Base-by-base conservation (phyloP, 2,329 filamentous ascomycete genomes). In the Trichoderma breve region DNA sequence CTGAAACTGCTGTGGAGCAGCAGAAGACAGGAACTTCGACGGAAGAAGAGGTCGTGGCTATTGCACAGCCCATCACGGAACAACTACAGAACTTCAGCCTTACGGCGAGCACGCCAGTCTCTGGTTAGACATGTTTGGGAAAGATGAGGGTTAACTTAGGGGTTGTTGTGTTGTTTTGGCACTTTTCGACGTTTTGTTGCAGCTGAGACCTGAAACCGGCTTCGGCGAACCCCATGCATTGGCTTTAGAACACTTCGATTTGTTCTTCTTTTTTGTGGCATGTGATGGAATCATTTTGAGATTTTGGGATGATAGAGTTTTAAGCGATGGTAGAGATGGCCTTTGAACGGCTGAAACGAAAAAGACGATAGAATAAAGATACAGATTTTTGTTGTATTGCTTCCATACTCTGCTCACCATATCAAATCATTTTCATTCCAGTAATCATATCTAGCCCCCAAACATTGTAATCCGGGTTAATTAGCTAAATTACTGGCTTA, bases 1-100 rank as follows among this genome's bases (percentile, higher is more conserved):
- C 74, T 24, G 79, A 80, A 21, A 68, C 77, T 7, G 76, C 72
- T 63, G 72, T 73, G 57, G 75, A 76, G 53, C 67, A 32, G 62
- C 66, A 58, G 32, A 70, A 64, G 51, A 39, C 8, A 2, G 68
- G 11, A 7, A 21, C 32, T 4, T 39, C 68, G 60, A n/a, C 58
- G 21, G n/a, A 60, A 18, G 72, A 73, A 24, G 68, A 71, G 32
- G 21, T 34, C 12, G 32, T 57, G 26, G 34, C n/a, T 58, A 21
- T 66, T 26, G 36, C 61, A 14, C 32, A 71, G n/a, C 61, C 69
- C 18, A 32, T 64, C 15, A n/a, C 61, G 7, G 69, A 66, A 32
- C 69, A 65, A 21, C 28, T 65, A 18, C 69, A 72, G 39, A 72
- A 55, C 30, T 72, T 67, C n/a, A 71, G 60, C 26, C 68, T 70